Percentiles rank a stretch among this genome's conserved stretches.
These are phyloP conservation scores for Alternaria brassicicola DNA, from an alignment of 2,329 filamentous ascomycete genomes.

Conservation along the genomic window DNA sequence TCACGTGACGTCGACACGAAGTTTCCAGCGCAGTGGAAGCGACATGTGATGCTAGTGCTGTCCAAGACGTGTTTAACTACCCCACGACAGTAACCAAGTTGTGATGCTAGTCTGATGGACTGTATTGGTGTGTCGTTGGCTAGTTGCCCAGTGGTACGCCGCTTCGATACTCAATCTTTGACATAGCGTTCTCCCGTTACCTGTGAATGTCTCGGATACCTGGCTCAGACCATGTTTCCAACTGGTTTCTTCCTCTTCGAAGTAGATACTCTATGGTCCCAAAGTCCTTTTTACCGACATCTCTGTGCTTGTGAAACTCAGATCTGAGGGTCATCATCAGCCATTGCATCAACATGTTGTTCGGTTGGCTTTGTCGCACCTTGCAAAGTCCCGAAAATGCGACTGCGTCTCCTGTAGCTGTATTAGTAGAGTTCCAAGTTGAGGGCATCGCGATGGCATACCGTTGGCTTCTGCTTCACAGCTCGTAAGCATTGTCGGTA, in stretches of 20 bases:
- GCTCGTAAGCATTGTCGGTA: slow-evolving; percentile 87
- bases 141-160: neutral
- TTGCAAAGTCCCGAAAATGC: slow-evolving; percentile 69
- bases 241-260: slow-evolving; percentile 78
- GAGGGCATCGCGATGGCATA: slow-evolving; percentile 50
- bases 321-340: slow-evolving; percentile 54
- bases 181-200: slow-evolving; percentile 1
- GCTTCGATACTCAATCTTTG: neutral
- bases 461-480: slow-evolving; percentile 77
- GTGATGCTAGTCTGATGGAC: neutral
- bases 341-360: neutral
- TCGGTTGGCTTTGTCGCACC: slow-evolving; percentile 51
- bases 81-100: neutral
- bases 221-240: slow-evolving; percentile 80
- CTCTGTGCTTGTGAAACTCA: slow-evolving; percentile 76
- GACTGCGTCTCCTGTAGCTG: slow-evolving; percentile 58
- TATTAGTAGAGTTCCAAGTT: slow-evolving; percentile 13
- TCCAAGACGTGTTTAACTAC: neutral
- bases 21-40: neutral
- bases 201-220: slow-evolving; percentile 70
- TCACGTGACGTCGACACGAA: slow-evolving; percentile 21
- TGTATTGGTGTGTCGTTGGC: neutral
- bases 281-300: slow-evolving; percentile 83
- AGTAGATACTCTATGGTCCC: slow-evolving; percentile 82
- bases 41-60: neutral